Base-by-base conservation (phyloP, 1,139 yeast genomes). In the Pichia sp. region DNA sequence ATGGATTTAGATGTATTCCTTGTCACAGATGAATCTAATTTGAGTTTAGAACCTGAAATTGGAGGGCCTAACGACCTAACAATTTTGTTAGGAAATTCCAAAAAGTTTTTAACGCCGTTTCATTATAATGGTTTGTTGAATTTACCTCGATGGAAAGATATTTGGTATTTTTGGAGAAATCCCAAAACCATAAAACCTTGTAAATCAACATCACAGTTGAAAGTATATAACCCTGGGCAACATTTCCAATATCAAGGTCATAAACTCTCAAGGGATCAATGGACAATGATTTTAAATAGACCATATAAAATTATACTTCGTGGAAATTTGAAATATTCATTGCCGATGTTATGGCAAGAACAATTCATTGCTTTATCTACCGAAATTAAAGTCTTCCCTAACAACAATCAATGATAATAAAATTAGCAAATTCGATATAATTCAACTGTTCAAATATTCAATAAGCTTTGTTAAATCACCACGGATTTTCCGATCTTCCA, bases 241-340 rank as follows among this genome's bases (percentile, higher is more conserved):
- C 31, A 46, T 14, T 58, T 53, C 42, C 43, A 79, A 52, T 63
- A 76, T 18, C 75, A 88, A 1, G 69, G 68, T 3, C 58, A 58
- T 17, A 57, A 35, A n/a, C 30, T 56, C n/a, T 43, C 44, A 9
- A 50, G 48, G 21, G 58, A 52, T 4, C 77, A 79, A 54, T 89
- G 97, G 97, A 73, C 75, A 38, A 63, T 67, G 7, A 76, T 91
- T n/a, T 74, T 81, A 26, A 77, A 77, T 48, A 74, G 83, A 52
- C 89, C 93, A 5, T 89, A 86, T 61, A 94, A 84, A 46, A 66
- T 91, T 50, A 79, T 85, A 17, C 67, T 89, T 2, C 69, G 95
- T 36, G 97, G 97, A 0, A 77, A 80, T 18, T 69, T 89, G 53
- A 79, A 77, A 58, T 89, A 89, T 60, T 73, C 71, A 40, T 65